Percentiles rank a stretch among this genome's conserved stretches.
Conservation (phyloP, 1,284 basidiomycete species). For the Irpex sp. region DNA sequence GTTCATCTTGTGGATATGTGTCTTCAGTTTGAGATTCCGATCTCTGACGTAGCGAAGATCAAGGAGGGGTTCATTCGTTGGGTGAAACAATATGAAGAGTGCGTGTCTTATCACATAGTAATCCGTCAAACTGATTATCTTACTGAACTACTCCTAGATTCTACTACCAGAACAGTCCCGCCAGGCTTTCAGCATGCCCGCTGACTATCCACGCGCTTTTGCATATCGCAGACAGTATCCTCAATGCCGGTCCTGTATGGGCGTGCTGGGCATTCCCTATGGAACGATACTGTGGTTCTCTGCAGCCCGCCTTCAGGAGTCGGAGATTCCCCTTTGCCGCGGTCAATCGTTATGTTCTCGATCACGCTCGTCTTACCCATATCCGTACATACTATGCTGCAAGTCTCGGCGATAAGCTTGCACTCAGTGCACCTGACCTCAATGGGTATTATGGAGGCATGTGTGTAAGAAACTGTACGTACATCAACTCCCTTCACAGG, state of each 20-base stretch:
- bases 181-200: slow-evolving; percentile 31
- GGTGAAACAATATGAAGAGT: slow-evolving; percentile 33
- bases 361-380: too few species aligned
- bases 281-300: slow-evolving; percentile 33
- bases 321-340: slow-evolving; percentile 22
- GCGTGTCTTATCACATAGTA: too few species aligned
- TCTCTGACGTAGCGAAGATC: slow-evolving; percentile 28
- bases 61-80: slow-evolving; percentile 33
- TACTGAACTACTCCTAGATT: slow-evolving; percentile 21
- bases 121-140: too few species aligned
- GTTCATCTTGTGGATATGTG: slow-evolving; percentile 36
- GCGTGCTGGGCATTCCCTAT: slow-evolving; percentile 35
- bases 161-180: slow-evolving; percentile 34
- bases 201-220: slow-evolving; percentile 38
- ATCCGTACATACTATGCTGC: too few species aligned
- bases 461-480: too few species aligned
- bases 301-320: slow-evolving; percentile 25
- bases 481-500: too few species aligned
- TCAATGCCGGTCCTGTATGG: slow-evolving; percentile 33
- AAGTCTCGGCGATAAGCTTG: too few species aligned
- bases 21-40: slow-evolving; percentile 36
- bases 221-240: slow-evolving; percentile 32
- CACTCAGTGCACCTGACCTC: too few species aligned
- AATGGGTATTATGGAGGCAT: too few species aligned
- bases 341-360: too few species aligned